These are phyloP conservation scores for Leccinellum luteum DNA, from an alignment of 768 basidiomycete species.

Conservation along the genomic window DNA sequence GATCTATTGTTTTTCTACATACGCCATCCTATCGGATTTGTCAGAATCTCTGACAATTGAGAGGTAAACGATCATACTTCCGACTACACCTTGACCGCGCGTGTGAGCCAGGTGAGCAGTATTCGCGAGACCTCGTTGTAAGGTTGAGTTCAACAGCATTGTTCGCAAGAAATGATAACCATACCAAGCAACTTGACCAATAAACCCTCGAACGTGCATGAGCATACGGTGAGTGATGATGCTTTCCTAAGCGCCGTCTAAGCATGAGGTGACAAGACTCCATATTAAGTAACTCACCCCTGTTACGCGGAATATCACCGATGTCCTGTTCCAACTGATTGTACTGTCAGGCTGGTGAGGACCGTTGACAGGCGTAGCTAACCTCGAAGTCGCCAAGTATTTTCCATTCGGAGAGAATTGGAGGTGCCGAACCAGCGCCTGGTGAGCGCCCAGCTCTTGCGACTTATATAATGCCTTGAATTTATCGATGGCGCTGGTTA, in stretches of 20 bases:
- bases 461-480: slow-evolving; percentile 39
- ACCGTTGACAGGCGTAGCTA: slow-evolving; percentile 6
- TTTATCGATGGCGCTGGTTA: slow-evolving; percentile 40
- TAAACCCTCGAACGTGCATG: slow-evolving; percentile 51
- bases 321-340: slow-evolving; percentile 49
- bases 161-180: background rate
- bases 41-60: slow-evolving; percentile 2
- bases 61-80: slow-evolving; percentile 34
- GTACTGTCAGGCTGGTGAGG: slow-evolving; percentile 6
- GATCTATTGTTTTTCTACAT: slow-evolving; percentile 50
- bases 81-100: slow-evolving; percentile 52
- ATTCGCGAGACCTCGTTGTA: slow-evolving; percentile 40
- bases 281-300: slow-evolving; percentile 34
- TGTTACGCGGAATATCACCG: slow-evolving; percentile 47
- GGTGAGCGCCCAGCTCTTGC: slow-evolving; percentile 44
- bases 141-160: slow-evolving; percentile 3
- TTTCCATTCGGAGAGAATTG: slow-evolving; percentile 56
- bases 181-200: slow-evolving; percentile 56
- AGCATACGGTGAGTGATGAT: slow-evolving; percentile 45
- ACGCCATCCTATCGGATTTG: slow-evolving; percentile 42
- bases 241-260: slow-evolving; percentile 33
- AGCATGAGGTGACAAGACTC: slow-evolving; percentile 10
- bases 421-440: slow-evolving; percentile 50
- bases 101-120: slow-evolving; percentile 47
- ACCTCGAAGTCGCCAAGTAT: slow-evolving; percentile 54